A percentile compares a stretch with the other conserved stretches of the same genome.
Conservation (phyloP, 306 rosid species). For the Pachyrhizus erosus region DNA sequence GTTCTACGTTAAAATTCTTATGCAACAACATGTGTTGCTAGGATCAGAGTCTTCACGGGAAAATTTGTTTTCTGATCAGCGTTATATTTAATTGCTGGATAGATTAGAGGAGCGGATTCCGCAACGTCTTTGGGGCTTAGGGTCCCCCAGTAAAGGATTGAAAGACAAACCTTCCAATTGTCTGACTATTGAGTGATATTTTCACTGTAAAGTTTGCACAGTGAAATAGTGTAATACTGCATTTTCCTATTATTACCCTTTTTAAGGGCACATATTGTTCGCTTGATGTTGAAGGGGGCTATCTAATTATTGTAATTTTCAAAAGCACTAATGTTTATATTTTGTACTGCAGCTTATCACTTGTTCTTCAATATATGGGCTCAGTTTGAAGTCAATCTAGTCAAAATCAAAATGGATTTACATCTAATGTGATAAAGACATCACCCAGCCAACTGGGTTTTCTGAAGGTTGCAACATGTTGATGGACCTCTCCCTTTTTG, state of each 20-base stretch:
- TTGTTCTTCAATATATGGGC: conserved; percentile 40
- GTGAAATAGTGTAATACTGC: conserved; percentile 25
- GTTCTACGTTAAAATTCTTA: neutral
- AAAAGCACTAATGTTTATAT: conserved; percentile 1
- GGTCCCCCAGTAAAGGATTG: neutral
- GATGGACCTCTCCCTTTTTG: conserved; percentile 49
- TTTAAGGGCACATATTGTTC: neutral
- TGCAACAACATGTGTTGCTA: conserved; percentile 4
- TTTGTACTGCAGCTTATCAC: conserved; percentile 53
- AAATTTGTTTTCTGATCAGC: conserved; percentile 16
- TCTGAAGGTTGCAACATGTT: conserved; percentile 62
- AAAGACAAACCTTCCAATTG: conserved; percentile 9
- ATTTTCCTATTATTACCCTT: neutral
- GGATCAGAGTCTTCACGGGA: conserved; percentile 13
- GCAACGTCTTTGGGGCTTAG: conserved; percentile 5
- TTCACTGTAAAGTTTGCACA: conserved; percentile 26
- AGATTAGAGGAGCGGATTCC: conserved; percentile 26
- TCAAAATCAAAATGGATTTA: conserved; percentile 50
- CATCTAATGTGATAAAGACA: conserved; percentile 22
- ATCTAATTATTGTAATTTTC: neutral
- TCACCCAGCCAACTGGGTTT: conserved; percentile 52
- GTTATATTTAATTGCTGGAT: conserved; percentile 29
- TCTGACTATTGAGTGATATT: conserved; percentile 20
- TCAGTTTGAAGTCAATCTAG: conserved; percentile 35
- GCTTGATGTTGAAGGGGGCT: conserved; percentile 29